Percentiles rank a stretch among this genome's conserved stretches.
Conservation (phyloP, 176 grass and related monocot genomes). For the Luzula sylvatica region DNA sequence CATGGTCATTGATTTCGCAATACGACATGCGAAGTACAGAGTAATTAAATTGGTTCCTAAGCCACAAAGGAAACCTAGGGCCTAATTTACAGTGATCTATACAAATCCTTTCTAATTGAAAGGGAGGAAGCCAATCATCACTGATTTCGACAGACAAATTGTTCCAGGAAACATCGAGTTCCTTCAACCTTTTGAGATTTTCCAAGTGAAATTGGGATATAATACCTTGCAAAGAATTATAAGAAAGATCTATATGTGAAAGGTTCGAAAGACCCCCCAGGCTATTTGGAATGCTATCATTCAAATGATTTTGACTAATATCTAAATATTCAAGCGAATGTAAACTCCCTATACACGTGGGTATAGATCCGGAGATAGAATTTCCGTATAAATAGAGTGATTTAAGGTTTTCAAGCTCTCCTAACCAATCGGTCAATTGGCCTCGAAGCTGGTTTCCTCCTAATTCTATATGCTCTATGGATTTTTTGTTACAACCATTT, state of each 20-base stretch:
- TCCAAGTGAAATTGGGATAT: slow-evolving; percentile 4
- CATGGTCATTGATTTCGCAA: slow-evolving; percentile 8
- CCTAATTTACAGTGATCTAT: slow-evolving; percentile 12
- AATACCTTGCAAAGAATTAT: slow-evolving; percentile 3
- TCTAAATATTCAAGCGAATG: neutral
- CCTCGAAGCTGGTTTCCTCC: slow-evolving; percentile 14
- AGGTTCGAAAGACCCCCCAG: neutral
- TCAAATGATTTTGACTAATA: slow-evolving; percentile 9
- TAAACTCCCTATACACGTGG: neutral
- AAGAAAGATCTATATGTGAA: neutral
- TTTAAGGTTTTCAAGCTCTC: slow-evolving; percentile 18
- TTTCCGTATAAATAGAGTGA: slow-evolving; percentile 19
- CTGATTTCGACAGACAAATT: neutral
- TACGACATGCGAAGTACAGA: slow-evolving; percentile 6
- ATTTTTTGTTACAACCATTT: slow-evolving; percentile 19
- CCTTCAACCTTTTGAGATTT: slow-evolving; percentile 8
- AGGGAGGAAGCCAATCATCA: slow-evolving; percentile 19
- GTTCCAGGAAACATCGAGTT: slow-evolving; percentile 18
- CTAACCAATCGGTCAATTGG: slow-evolving; percentile 15
- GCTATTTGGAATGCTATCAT: neutral
- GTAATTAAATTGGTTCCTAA: slow-evolving; percentile 12
- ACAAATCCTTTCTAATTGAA: slow-evolving; percentile 5
- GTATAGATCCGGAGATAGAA: slow-evolving; percentile 1
- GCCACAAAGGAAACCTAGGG: slow-evolving; percentile 21
- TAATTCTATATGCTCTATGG: slow-evolving; percentile 11